Conservation (phyloP, 345 rosid genomes). For the Zanthoxylum bungeanum region DNA sequence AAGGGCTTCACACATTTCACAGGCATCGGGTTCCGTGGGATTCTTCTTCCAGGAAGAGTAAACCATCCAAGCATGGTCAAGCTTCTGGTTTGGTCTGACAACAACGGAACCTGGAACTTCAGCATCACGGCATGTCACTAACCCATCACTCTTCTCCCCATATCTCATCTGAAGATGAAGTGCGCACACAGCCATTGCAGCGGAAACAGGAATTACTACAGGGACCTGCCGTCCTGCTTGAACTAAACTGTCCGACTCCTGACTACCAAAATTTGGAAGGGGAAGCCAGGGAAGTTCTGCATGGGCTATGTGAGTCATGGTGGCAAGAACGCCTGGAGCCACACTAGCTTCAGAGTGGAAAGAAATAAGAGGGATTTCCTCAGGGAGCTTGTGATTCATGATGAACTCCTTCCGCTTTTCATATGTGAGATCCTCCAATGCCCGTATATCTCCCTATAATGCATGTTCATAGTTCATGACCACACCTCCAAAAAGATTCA, state of each 20-base stretch:
- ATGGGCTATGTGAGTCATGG: slow-evolving; percentile 65
- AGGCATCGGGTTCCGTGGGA: slow-evolving; percentile 41
- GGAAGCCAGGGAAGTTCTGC: slow-evolving; percentile 70
- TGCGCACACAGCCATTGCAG: slow-evolving; percentile 58
- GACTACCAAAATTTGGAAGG: slow-evolving; percentile 30
- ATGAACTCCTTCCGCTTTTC: slow-evolving; percentile 57
- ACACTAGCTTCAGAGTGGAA: slow-evolving; percentile 58
- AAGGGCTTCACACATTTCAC: slow-evolving; percentile 69
- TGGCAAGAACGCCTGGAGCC: slow-evolving; percentile 51
- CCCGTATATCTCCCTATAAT: slow-evolving; percentile 60
- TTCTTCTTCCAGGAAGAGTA: slow-evolving; percentile 43
- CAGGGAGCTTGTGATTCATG: slow-evolving; percentile 51
- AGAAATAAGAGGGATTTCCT: slow-evolving; percentile 50
- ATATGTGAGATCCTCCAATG: slow-evolving; percentile 65
- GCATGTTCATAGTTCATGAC: slow-evolving; percentile 6
- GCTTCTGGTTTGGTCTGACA: slow-evolving; percentile 49
- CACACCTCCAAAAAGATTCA: neutral
- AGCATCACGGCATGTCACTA: slow-evolving; percentile 62
- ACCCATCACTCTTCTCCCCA: slow-evolving; percentile 67
- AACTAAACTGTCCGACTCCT: slow-evolving; percentile 21
- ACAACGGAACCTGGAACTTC: slow-evolving; percentile 67
- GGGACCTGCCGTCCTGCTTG: slow-evolving; percentile 48
- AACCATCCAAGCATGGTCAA: slow-evolving; percentile 73
- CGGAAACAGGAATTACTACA: slow-evolving; percentile 52
- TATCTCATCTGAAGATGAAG: slow-evolving; percentile 65